Base-by-base conservation (phyloP, 2,329 filamentous ascomycete genomes). In the Trematosphaeria pertusa region DNA sequence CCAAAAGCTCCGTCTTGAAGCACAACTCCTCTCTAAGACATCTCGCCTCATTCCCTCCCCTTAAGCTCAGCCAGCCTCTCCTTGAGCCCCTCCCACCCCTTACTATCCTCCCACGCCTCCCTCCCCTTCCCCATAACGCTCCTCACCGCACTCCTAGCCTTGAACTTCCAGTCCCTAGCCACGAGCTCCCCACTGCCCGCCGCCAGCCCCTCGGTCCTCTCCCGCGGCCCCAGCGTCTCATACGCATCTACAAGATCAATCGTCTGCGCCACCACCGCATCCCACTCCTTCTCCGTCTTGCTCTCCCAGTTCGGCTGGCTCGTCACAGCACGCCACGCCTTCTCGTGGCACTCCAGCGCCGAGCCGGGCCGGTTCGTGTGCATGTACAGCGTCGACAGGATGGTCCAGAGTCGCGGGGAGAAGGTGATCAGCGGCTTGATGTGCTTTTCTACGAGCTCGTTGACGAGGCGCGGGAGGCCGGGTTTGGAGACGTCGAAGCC, bases 341-440 rank as follows among this genome's bases (percentile, higher is more conserved):
- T 92, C 73, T 97, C 94, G 21, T 92, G 84, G 1, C 89, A 90
- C 5, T 91, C 88, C 1, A 97, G 78, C 4, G 92, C 89, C 1
- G 85, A 86, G 0, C 76, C 73, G 1, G 87, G 88, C 42, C 89
- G 87, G 2, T 82, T 74, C 6, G 85, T 82, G 85, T 91, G 97
- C 11, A 87, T 78, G 4, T 89, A 84, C 12, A 95, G 77, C 4
- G 85, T 84, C 0, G 86, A 81, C 0, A 95, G 78, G 0, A 95
- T 75, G 1, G 81, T 78, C 91, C 92, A 97, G 1, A 96, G 82
- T 19, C 86, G 82, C 0, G 87, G 82, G 2, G 89, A 87, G 19
- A 81, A 78, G 0, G 94, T 99, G 65, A 97, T 95, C 3, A 97
- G 79, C 0, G 94, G 93, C 0, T 87, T 82, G 18, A 99, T 75